A percentile compares a stretch with the other conserved stretches of the same genome.
phyloP scores from a whole-genome alignment of 106 monocot species.

The Vanilla planifolia region DNA sequence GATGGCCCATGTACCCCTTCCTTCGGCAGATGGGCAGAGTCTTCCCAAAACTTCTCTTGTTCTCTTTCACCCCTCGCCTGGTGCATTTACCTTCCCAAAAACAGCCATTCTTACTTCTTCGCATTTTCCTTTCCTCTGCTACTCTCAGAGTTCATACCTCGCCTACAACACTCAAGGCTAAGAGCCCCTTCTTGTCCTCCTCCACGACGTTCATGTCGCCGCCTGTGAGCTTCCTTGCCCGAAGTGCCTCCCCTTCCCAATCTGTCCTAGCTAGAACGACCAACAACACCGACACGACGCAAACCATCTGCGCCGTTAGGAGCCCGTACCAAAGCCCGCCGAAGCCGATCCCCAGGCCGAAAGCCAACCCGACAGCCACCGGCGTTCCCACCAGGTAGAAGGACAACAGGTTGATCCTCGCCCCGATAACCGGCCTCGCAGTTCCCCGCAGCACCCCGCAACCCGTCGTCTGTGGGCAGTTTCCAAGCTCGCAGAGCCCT shows the following conservation, averaged over 20 bases:
- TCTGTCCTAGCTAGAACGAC: conserved; percentile 63
- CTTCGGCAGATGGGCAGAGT: too few relatives aligned
- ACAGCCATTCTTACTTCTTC: too few relatives aligned
- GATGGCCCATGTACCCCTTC: too few relatives aligned
- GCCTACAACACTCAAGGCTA: not conserved
- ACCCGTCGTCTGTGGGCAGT: conserved; percentile 87
- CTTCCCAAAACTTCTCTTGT: too few relatives aligned
- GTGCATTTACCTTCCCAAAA: too few relatives aligned
- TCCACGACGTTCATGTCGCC: not conserved
- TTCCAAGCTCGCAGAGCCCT: conserved; percentile 82
- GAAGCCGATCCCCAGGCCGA: conserved; percentile 50
- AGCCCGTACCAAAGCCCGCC: conserved; percentile 79
- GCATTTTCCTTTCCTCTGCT: too few relatives aligned
- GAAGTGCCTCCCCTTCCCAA: conserved; percentile 59
- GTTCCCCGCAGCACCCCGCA: conserved; percentile 86
- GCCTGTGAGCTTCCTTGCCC: conserved; percentile 60
- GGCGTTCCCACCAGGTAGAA: conserved; percentile 82
- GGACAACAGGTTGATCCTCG: conserved; percentile 65
- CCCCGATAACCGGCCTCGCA: conserved; percentile 62
- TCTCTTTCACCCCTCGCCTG: too few relatives aligned
- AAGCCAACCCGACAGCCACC: conserved; percentile 70
- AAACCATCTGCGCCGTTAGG: conserved; percentile 54
- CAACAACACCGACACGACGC: conserved; percentile 37
- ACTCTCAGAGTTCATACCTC: too few relatives aligned
- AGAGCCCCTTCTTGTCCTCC: not conserved